Evolutionary conservation across 768 basidiomycete genomes (phyloP).

Genomic region (Kwoniella newhampshirensis): DNA sequence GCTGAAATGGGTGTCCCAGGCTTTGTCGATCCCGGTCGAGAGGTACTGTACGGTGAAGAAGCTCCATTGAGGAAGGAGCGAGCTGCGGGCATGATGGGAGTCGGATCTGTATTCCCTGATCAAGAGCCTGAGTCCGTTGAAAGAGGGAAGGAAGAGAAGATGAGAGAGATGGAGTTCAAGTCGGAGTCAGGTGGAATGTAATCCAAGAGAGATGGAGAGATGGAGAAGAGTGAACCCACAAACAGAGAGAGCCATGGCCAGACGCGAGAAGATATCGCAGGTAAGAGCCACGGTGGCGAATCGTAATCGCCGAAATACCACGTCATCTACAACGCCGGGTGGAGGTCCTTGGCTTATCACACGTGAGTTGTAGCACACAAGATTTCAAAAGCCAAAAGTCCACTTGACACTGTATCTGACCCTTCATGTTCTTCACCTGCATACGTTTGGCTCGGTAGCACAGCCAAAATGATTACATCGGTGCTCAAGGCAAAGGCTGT

Average conservation of each 20-base stretch:
- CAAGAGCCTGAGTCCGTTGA: no score
- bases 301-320: not conserved
- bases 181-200: no score
- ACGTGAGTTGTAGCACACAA: not conserved
- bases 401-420: no score
- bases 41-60: constrained; percentile 23
- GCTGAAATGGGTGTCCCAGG: constrained; percentile 37
- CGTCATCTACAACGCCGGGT: not conserved
- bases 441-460: not conserved
- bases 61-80: constrained; percentile 11
- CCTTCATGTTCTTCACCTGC: no score
- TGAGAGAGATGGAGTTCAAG: not conserved
- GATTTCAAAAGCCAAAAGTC: constrained; percentile 1
- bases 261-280: not conserved
- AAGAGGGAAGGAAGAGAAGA: not conserved
- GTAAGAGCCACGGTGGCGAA: not conserved
- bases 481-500: constrained; percentile 9
- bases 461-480: constrained; percentile 19
- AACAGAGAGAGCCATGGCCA: no score
- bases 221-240: no score
- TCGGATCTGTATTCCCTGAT: no score
- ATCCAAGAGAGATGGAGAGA: no score
- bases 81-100: constrained; percentile 9
- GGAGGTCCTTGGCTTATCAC: not conserved
- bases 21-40: constrained; percentile 36